Base-by-base conservation (phyloP, 257 asterid genomes). In the Thymus mandschuricus region DNA sequence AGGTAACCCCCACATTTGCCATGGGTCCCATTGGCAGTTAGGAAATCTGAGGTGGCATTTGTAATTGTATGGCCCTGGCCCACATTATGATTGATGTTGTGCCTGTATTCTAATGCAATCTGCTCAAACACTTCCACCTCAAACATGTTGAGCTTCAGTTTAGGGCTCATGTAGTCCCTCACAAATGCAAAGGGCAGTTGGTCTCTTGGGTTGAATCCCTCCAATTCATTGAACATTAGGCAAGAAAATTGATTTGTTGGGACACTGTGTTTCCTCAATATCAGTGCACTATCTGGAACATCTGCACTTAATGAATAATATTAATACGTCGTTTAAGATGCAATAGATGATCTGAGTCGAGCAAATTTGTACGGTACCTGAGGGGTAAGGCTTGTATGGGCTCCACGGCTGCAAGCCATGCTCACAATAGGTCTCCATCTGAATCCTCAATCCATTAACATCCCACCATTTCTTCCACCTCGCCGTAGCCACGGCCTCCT, bases 381-480 rank as follows among this genome's bases (percentile, higher is more conserved):
- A 69, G 74, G 97, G 93, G 75, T 86, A 92, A 66, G 95, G 77
- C 86, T 95, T 95, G 35, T 83, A 67, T 60, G 89, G 68, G 35
- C 71, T 61, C 99, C 99, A 95, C 48, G 99, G 98, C 64, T 88
- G 76, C 81, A 95, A 38, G 15, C 97, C 99, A 77, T 83, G 64
- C 43, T 88, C 89, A 81, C 99, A 95, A 28, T 95, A 95, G 0
- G 90, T 82, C 82, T 95, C 99, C 87, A 95, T 89, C 68, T 92
- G 98, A 31, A 59, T 34, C 86, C 70, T 92, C 69, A 92, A 55
- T 4, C 64, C 86, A 61, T 87, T 84, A 1, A 95, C 85, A 64
- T 89, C 96, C 94, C 86, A 76, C 99, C 98, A 95, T 72, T 95
- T 95, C 77, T 81, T 89, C 99, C 99, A 95, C 66, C 99, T 73